Base-by-base conservation (phyloP, 345 rosid genomes). In the Combretum micranthum region DNA sequence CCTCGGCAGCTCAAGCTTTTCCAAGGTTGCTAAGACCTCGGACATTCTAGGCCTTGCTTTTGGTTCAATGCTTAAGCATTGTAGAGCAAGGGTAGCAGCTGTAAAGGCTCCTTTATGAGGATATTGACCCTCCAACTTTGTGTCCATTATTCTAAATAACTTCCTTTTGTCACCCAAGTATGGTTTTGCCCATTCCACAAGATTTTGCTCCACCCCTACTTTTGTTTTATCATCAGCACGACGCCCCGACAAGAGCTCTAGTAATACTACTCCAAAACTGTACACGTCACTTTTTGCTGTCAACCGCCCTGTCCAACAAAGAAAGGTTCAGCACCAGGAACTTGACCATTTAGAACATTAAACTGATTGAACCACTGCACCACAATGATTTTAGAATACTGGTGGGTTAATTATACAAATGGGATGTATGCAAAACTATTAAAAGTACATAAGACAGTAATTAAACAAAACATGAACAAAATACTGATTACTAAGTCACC, bases 141-240 rank as follows among this genome's bases (percentile, higher is more conserved):
- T 90, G 76, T 90, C 97, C 97, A 90, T 90, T 50, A 90, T 85
- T 15, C 97, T 57, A 68, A 87, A 90, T 26, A 90, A 69, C 67
- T 83, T 90, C 48, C 96, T 66, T 58, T 75, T 83, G 74, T 90
- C 97, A n/a, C 90, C 75, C 37, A 90, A 75, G 67, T 90, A 87
- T 0, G 97, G 97, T 67, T 75, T 83, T 39, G 96, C 96, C 97
- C 97, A 90, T 65, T 90, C 96, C 13, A 87, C 97, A 44, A 90
- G 73, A 60, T 72, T 83, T 73, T 90, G 93, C 72, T 87, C 96
- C 59, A 70, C 64, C 22, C 89, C 94, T 23, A 77, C 70, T 80
- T 87, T 90, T 48, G 83, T 52, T 79, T 87, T 85, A 57, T 87
- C 96, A 44, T 87, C 84, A 0, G 97, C 96, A 44, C 87, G 80